Conservation (phyloP, 164 flowering plant genomes). For the Protea cynaroides region DNA sequence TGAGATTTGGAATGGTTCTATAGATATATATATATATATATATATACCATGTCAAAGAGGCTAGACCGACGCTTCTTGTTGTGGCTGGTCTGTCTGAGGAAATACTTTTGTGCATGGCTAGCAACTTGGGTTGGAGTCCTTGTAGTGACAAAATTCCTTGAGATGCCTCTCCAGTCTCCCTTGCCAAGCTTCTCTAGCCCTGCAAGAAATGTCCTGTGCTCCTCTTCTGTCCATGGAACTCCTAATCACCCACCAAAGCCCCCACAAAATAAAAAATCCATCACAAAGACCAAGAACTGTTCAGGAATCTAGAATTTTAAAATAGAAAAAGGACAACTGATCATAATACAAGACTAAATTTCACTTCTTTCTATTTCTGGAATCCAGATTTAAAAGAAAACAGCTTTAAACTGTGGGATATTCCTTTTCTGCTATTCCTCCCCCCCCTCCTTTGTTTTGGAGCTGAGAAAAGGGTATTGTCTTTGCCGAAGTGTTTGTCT, state of each 20-base stretch:
- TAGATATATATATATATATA: too few species aligned
- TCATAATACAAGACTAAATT: background rate
- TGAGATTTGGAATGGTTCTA: background rate
- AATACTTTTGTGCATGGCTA: slow-evolving; percentile 90
- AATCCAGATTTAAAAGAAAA: too few species aligned
- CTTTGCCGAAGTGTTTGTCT: too few species aligned
- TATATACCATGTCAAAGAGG: slow-evolving; percentile 73
- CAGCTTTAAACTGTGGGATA: too few species aligned
- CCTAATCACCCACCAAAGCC: slow-evolving; percentile 43
- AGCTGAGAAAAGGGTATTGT: too few species aligned
- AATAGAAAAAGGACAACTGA: background rate
- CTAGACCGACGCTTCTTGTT: slow-evolving; percentile 72
- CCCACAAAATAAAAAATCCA: background rate
- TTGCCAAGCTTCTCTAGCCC: slow-evolving; percentile 83
- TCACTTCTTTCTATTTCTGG: too few species aligned
- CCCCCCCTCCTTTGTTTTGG: too few species aligned
- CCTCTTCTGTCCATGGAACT: slow-evolving; percentile 85
- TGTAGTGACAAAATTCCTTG: slow-evolving; percentile 64
- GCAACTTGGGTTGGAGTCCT: slow-evolving; percentile 92
- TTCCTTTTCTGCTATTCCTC: too few species aligned
- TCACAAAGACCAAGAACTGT: background rate
- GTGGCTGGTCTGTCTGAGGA: slow-evolving; percentile 51
- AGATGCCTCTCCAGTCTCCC: slow-evolving; percentile 94
- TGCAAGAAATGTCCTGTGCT: slow-evolving; percentile 55
- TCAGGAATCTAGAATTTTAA: too few species aligned